A percentile compares a stretch with the other conserved stretches of the same genome.
Conservation (phyloP, 306 rosid genomes). For the Gleditsia sinensis region DNA sequence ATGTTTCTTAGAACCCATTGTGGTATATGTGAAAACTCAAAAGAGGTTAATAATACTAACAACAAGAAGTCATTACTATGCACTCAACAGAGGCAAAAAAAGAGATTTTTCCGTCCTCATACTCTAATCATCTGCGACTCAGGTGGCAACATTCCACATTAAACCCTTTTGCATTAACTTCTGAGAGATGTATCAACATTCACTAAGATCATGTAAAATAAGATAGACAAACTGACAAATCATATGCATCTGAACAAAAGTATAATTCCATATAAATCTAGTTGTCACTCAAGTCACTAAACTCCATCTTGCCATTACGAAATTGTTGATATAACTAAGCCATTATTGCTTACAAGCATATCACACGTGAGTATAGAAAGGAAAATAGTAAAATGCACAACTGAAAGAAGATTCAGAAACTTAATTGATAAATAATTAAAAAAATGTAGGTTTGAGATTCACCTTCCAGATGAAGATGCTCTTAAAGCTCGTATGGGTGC, state of each 20-base stretch:
- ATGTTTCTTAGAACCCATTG: constrained; percentile 24
- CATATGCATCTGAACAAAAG: constrained; percentile 5
- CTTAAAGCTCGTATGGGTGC: constrained; percentile 95
- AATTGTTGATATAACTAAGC: neutral
- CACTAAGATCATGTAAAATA: constrained; percentile 23
- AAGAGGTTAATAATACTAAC: neutral
- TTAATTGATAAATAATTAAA: constrained; percentile 27
- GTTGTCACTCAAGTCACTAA: neutral
- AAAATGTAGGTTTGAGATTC: constrained; percentile 36
- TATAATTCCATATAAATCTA: neutral
- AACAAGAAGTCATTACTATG: constrained; percentile 6
- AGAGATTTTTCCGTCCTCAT: constrained; percentile 23
- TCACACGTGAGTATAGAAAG: constrained; percentile 14
- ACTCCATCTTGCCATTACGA: constrained; percentile 16
- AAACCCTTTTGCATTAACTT: constrained; percentile 8
- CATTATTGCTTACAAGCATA: constrained; percentile 2
- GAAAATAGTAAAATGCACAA: constrained; percentile 17
- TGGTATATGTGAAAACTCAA: neutral
- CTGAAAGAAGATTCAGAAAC: constrained; percentile 18
- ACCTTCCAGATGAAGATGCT: constrained; percentile 99
- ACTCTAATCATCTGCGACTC: constrained; percentile 16
- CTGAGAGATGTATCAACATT: neutral
- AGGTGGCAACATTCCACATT: constrained; percentile 16
- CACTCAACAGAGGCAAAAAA: neutral
- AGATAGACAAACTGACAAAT: neutral